phyloP scores from a whole-genome alignment of 495 filamentous ascomycete genomes.

The Podospora sp. region DNA sequence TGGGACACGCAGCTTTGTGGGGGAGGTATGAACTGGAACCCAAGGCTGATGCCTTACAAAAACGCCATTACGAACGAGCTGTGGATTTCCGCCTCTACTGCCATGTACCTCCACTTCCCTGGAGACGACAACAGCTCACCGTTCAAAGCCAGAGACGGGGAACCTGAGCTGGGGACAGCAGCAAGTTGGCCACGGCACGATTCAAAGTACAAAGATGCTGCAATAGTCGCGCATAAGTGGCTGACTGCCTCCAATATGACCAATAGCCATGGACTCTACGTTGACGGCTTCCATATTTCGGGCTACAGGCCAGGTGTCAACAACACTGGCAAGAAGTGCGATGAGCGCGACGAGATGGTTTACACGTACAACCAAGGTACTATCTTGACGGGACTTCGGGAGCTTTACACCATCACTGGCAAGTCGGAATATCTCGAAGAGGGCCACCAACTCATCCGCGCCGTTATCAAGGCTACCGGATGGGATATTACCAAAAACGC shows the following conservation, averaged over 20 bases:
- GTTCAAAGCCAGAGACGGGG: constrained; percentile 44
- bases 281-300: constrained; percentile 88
- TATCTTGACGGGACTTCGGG: constrained; percentile 79
- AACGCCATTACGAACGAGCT: constrained; percentile 97
- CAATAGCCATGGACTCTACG: constrained; percentile 74
- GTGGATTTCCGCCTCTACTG: constrained; percentile 78
- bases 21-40: constrained; percentile 95
- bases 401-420: constrained; percentile 76
- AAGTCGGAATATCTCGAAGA: constrained; percentile 69
- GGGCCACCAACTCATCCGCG: constrained; percentile 72
- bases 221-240: constrained; percentile 81
- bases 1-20: constrained; percentile 84
- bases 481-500: constrained; percentile 53
- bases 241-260: constrained; percentile 79
- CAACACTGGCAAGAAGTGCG: constrained; percentile 61
- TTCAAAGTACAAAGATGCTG: constrained; percentile 66
- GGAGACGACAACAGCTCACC: constrained; percentile 75
- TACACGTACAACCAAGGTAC: constrained; percentile 98
- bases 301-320: constrained; percentile 56
- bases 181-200: constrained; percentile 54
- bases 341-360: constrained; percentile 81
- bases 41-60: constrained; percentile 81
- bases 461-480: constrained; percentile 76
- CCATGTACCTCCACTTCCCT: constrained; percentile 90
- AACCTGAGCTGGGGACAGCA: background rate